Evolutionary conservation across 176 grass and related monocot species (phyloP).

Genomic region (Triticum timopheevii): DNA sequence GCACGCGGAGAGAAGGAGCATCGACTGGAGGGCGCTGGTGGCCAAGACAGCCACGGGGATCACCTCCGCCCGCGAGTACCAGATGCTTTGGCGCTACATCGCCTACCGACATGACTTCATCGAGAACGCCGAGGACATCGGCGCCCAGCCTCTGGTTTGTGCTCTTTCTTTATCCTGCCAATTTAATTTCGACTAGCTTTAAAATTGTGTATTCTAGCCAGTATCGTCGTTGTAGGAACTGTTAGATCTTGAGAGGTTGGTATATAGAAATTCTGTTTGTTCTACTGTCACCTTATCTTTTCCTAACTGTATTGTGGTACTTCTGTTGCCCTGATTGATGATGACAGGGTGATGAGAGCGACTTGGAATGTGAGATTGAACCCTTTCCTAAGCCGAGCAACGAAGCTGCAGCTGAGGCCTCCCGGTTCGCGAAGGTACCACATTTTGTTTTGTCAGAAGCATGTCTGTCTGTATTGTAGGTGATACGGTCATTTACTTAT

Average conservation of each 20-base stretch:
- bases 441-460: not conserved
- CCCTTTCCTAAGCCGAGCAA: conserved; percentile 48
- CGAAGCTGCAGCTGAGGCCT: conserved; percentile 64
- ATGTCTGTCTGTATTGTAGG: not conserved
- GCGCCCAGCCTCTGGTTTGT: conserved; percentile 62
- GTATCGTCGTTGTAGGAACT: not conserved
- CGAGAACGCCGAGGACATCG: conserved; percentile 42
- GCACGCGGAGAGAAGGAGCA: conserved; percentile 32
- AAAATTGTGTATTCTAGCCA: not conserved
- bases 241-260: conserved; percentile 10
- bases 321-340: conserved; percentile 13
- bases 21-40: conserved; percentile 78
- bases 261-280: not conserved
- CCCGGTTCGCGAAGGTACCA: conserved; percentile 72
- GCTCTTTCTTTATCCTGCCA: not conserved
- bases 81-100: conserved; percentile 93
- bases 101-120: conserved; percentile 62
- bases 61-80: conserved; percentile 80
- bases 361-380: conserved; percentile 89
- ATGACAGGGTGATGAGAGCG: conserved; percentile 88
- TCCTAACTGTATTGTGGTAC: not conserved
- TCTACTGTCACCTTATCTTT: conserved; percentile 6
- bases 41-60: conserved; percentile 69
- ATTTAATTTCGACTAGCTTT: not conserved
- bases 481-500: not conserved